phyloP scores from a whole-genome alignment of 2,329 filamentous ascomycete species.

The Hymenoscyphus scutula region DNA sequence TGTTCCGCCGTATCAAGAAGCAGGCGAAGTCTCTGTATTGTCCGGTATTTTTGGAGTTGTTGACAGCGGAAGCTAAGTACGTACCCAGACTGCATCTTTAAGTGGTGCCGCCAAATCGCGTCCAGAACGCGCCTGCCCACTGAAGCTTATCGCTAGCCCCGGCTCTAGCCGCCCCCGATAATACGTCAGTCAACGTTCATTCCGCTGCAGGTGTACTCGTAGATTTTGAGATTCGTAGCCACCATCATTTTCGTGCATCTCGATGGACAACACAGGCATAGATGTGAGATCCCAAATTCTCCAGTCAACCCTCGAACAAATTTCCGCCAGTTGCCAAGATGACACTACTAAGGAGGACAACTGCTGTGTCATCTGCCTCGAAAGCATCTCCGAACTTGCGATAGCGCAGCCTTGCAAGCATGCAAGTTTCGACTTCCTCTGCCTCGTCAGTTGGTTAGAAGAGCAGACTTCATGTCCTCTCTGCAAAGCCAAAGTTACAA shows the following conservation, averaged over 20 bases:
- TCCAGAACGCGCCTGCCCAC: constrained; percentile 2
- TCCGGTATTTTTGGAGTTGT: neutral
- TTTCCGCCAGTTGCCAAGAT: constrained; percentile 31
- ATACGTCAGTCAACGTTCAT: constrained; percentile 1
- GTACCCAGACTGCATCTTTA: neutral
- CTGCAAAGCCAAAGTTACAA: constrained; percentile 59
- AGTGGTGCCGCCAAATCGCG: constrained; percentile 7
- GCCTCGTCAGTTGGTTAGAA: constrained; percentile 78
- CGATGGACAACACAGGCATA: constrained; percentile 39
- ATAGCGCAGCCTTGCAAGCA: constrained; percentile 76
- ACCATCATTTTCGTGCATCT: constrained; percentile 10
- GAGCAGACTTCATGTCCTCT: constrained; percentile 72
- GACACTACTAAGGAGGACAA: constrained; percentile 38
- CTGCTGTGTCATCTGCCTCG: constrained; percentile 86
- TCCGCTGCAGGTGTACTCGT: neutral
- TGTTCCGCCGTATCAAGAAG: neutral
- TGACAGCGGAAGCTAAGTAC: neutral
- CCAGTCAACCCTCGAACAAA: constrained; percentile 45
- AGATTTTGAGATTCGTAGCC: neutral
- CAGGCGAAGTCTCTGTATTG: neutral
- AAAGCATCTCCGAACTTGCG: constrained; percentile 68
- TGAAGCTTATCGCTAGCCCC: constrained; percentile 8
- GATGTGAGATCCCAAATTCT: constrained; percentile 44
- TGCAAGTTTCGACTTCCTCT: constrained; percentile 79
- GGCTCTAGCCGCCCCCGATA: neutral